Base-by-base conservation (phyloP, 768 basidiomycete genomes). In the Lentinula guzmanii region DNA sequence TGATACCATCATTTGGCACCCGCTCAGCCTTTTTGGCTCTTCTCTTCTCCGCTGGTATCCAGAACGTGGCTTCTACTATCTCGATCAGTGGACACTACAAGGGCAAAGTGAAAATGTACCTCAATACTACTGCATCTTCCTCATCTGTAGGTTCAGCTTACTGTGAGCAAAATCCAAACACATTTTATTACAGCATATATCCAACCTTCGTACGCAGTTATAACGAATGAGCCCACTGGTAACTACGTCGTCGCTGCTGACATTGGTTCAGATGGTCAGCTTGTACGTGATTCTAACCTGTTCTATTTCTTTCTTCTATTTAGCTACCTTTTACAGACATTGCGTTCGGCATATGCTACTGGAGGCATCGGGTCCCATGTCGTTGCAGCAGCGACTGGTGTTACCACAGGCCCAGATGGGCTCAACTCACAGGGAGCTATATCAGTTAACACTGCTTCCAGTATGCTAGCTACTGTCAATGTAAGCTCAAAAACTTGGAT, bases 201-300 rank as follows among this genome's bases (percentile, higher is more conserved):
- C 33, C 31, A 18, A 21, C 6, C 24, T 16, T 28, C 60, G 72
- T 72, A 18, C 15, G 5, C 45, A 61, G 60, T 76, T 64, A 72
- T 75, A 21, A 74, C 75, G n/a, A 76, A 76, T 65, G 72, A 75
- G 52, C 68, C 70, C n/a, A 52, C 63, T 34, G 73, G 69, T 28
- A 75, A 77, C 65, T 70, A 67, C 48, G 62, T 75, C 37, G 66
- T 76, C 37, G 61, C 72, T 7, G 69, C 69, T 18, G 68, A 65
- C 37, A 69, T 76, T 52, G 65, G 64, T 35, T 28, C 62, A 3
- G 71, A 74, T 60, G 75, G 75, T 11, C 70, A 54, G n/a, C 39
- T 72, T 50, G 72, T 72, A 42, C 31, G 71, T 18, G 52, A 18
- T 5, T 21, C 31, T 28, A 4, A n/a, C 42, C 5, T 43, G 13